Evolutionary conservation across 208 protist genomes (phyloP).

Genomic region (Phytomonas sp.): DNA sequence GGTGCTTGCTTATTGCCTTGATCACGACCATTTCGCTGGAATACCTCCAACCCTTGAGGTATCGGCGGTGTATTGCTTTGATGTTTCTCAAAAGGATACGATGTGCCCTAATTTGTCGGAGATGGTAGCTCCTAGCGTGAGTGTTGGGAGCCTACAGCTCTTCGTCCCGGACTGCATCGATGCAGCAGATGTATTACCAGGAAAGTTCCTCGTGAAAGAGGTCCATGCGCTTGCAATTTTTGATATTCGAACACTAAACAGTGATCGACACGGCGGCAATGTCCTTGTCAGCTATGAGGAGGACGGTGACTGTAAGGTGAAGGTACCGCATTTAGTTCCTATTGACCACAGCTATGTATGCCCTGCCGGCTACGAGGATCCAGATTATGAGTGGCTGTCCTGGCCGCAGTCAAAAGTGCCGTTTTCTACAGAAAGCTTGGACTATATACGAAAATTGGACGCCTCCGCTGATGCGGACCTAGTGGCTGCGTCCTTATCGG

Average conservation of each 20-base stretch:
- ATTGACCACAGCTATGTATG: slow-evolving; percentile 87
- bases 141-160: slow-evolving; percentile 42
- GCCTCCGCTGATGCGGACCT: slow-evolving; percentile 45
- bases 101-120: background rate
- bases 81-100: background rate
- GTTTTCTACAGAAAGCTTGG: slow-evolving; percentile 29
- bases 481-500: slow-evolving; percentile 28
- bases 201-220: slow-evolving; percentile 42
- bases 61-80: slow-evolving; percentile 11
- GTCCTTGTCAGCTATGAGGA: slow-evolving; percentile 36
- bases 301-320: background rate
- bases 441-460: slow-evolving; percentile 50
- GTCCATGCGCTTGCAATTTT: slow-evolving; percentile 67
- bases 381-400: slow-evolving; percentile 77
- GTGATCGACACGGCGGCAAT: slow-evolving; percentile 74
- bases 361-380: slow-evolving; percentile 60
- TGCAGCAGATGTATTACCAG: slow-evolving; percentile 51
- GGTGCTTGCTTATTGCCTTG: slow-evolving; percentile 60
- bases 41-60: slow-evolving; percentile 59
- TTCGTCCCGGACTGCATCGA: slow-evolving; percentile 46
- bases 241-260: slow-evolving; percentile 68
- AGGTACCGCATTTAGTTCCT: slow-evolving; percentile 41
- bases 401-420: slow-evolving; percentile 69
- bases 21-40: slow-evolving; percentile 49
- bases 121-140: background rate